Evolutionary conservation across 1,139 yeast species (phyloP).

Genomic region (Saccharomyces hybrid): DNA sequence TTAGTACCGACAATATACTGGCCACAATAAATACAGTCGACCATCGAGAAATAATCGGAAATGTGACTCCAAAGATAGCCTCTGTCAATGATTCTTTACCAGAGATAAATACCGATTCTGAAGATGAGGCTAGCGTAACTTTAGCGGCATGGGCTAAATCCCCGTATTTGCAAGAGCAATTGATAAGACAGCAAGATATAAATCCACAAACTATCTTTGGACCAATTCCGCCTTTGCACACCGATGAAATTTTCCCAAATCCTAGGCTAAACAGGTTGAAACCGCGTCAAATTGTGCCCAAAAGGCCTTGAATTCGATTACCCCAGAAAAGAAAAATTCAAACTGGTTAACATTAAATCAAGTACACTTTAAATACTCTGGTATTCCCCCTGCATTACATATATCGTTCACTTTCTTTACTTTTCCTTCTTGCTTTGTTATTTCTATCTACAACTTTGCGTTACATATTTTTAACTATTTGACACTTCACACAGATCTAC

Average conservation of each 20-base stretch:
- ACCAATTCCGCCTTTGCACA: conserved; percentile 58
- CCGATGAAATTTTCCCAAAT: conserved; percentile 60
- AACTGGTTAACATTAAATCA: not conserved
- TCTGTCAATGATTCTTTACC: conserved; percentile 25
- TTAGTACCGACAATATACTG: conserved; percentile 2
- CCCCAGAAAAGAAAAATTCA: not conserved
- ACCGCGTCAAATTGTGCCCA: conserved; percentile 52
- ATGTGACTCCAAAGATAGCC: conserved; percentile 1
- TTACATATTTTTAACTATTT: conserved; percentile 2
- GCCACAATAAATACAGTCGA: conserved; percentile 25
- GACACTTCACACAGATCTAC: conserved; percentile 30
- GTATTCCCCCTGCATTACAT: no score
- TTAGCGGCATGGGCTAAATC: conserved; percentile 31
- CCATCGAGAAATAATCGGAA: conserved; percentile 25
- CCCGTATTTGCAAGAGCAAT: conserved; percentile 26
- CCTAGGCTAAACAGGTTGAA: conserved; percentile 41
- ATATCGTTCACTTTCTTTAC: not conserved
- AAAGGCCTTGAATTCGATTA: not conserved
- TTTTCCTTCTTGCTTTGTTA: not conserved
- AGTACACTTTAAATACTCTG: not conserved
- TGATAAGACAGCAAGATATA: conserved; percentile 50
- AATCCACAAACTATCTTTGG: conserved; percentile 78
- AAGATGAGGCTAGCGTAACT: conserved; percentile 20
- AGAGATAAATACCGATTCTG: conserved; percentile 31
- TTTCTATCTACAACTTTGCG: conserved; percentile 3